Evolutionary conservation across 2,329 filamentous ascomycete species (phyloP), one percentile per base, ranked within the genome.

Genomic region (Cladophialophora chaetospira): DNA sequence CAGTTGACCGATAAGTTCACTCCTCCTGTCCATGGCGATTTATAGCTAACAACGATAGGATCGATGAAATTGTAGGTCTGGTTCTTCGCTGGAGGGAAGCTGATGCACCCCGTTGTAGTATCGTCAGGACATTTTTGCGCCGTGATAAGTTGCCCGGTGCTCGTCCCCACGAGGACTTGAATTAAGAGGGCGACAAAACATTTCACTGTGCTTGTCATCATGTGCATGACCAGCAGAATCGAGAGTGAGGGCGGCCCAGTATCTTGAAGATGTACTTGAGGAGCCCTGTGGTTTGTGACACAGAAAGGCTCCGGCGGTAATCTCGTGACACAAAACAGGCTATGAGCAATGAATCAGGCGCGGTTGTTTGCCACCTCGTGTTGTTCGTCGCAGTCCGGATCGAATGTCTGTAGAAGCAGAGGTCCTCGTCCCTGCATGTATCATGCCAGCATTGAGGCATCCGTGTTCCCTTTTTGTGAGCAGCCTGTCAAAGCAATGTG

Each of bases 1-100:
- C 42, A 45, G 17, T 45, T 45, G n/a, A 28, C 17, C n/a, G 42
- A 45, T 3, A 45, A n/a, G 10, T 45, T 45, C 21, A 45, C 42
- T 8, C 42, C 42, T 28, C 21, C 13, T 25, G 23, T n/a, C 42
- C 42, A 45, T 17, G 21, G 25, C 11, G 21, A 45, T n/a, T n/a
- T 26, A 17, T 45, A 45, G 19, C 21, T 26, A 23, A 45, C 42
- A n/a, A 26, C 10, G 42, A 45, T 45, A 13, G 11, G 2, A 15
- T 45, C 42, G 15, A 15, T n/a, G 23, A 15, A 25, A 23, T 45
- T 45, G 42, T 45, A 45, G 11, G 3, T n/a, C n/a, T 45, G 21
- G n/a, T 28, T 29, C 5, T 28, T 26, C 9, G 42, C 42, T 13
- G 44, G 44, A 11, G 44, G 28, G 10, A 47, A 47, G 26, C 29